phyloP scores from a whole-genome alignment of 257 asterid genomes.

The Voacanga thouarsii region DNA sequence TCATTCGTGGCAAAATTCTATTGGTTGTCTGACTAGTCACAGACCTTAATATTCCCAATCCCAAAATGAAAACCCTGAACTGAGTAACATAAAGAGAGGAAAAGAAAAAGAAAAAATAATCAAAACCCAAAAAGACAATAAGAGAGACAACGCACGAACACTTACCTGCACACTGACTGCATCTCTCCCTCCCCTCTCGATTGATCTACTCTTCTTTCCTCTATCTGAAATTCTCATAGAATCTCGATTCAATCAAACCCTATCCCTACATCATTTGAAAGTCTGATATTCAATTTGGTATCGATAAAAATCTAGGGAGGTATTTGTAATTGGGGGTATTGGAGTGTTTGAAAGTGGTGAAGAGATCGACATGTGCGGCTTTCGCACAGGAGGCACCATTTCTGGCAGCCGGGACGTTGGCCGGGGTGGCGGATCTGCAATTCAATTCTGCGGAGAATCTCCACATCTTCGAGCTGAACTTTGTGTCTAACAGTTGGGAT shows the following conservation, averaged over 20 bases:
- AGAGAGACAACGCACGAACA: not conserved
- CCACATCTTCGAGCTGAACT: slow-evolving; percentile 85
- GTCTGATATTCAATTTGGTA: not conserved
- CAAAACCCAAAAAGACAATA: not conserved
- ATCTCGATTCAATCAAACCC: not conserved
- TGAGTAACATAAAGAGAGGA: not conserved
- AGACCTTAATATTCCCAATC: not conserved
- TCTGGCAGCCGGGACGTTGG: slow-evolving; percentile 98
- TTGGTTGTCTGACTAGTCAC: not conserved
- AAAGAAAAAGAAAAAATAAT: not conserved
- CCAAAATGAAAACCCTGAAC: not conserved
- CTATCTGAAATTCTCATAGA: not conserved
- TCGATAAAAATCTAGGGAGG: slow-evolving; percentile 17
- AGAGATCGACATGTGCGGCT: slow-evolving; percentile 95
- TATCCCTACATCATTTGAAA: not conserved
- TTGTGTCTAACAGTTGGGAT: slow-evolving; percentile 60
- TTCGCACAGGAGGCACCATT: slow-evolving; percentile 81
- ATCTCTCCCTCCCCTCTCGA: not conserved
- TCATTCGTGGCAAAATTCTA: not conserved
- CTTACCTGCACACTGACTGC: not conserved
- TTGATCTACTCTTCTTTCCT: not conserved
- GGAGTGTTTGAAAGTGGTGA: slow-evolving; percentile 70
- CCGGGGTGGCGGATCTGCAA: slow-evolving; percentile 97
- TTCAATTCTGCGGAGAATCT: slow-evolving; percentile 94
- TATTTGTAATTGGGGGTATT: too few relatives aligned